Evolutionary conservation across 2,329 filamentous ascomycete genomes (phyloP).

Genomic region (Claviceps pazoutovae): DNA sequence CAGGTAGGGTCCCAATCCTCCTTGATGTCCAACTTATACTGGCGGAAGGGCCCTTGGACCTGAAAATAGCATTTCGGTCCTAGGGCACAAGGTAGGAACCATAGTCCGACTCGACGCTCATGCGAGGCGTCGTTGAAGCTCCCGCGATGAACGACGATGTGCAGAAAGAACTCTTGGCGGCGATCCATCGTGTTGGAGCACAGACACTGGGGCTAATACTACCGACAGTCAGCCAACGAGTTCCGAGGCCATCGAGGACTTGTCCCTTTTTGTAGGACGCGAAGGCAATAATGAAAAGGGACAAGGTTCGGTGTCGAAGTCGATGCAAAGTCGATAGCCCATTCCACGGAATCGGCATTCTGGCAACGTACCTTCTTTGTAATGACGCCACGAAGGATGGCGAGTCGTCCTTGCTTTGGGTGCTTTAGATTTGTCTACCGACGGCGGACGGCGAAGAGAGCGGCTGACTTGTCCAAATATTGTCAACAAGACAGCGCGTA

Average conservation of each 20-base stretch:
- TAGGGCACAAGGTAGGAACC: conserved; percentile 5
- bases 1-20: conserved; percentile 6
- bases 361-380: background rate
- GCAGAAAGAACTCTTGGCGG: conserved; percentile 3
- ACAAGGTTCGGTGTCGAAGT: background rate
- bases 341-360: background rate
- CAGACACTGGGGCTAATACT: background rate
- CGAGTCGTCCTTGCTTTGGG: background rate
- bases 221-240: background rate
- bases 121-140: conserved; percentile 6
- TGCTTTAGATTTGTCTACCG: background rate
- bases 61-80: conserved; percentile 7
- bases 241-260: background rate
- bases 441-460: background rate
- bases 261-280: background rate
- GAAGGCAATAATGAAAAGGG: too few relatives aligned
- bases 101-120: conserved; percentile 7
- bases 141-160: conserved; percentile 9
- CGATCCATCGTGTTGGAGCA: conserved; percentile 1
- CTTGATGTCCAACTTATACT: conserved; percentile 6
- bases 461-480: background rate
- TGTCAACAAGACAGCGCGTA: background rate
- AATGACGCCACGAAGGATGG: background rate
- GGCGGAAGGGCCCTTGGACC: conserved; percentile 2
- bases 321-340: background rate